Base-by-base conservation (phyloP, 257 asterid species). In the Sherardia arvensis region DNA sequence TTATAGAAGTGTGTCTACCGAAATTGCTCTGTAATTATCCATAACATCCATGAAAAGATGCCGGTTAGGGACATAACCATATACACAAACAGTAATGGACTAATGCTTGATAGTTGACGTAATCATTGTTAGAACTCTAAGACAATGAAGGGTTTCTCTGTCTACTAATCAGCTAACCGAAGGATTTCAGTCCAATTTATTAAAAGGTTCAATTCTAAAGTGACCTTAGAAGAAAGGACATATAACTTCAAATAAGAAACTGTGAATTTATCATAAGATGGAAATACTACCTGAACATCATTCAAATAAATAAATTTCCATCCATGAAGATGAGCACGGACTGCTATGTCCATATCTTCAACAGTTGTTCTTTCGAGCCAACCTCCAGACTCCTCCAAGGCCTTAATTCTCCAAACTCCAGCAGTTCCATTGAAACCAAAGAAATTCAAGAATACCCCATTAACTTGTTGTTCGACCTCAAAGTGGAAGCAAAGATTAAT, bases 391-490 rank as follows among this genome's bases (percentile, higher is more conserved):
- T 90, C 91, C 74, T 87, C 95, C 8, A 90, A 73, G 66, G 97
- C 92, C 77, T 85, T 81, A 71, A 90, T 87, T 80, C 95, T 87
- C 97, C 97, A 90, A 62, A 90, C 95, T 48, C 97, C 97, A 75
- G 97, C 90, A 71, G 96, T 89, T 63, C 96, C 96, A 74, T 89
- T 89, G 58, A 85, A 90, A 62, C 97, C 95, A 27, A 90, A 90
- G 69, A 90, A 90, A 75, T 87, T 90, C 36, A 85, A 77, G 77
- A 90, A 90, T 93, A 91, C 84, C 30, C 97, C 93, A 66, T 87
- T 90, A 67, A 90, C 97, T 78, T 90, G 97, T 74, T 90, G 97
- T 78, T 90, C 97, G 38, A 90, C 93, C 88, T 90, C 97, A 75
- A 90, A 90, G 73, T 90, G 97, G 34, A 85, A 90, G 21, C 93